Evolutionary conservation across 805 yeast species (phyloP), one percentile per base, ranked within the genome.

Genomic region (Saturnispora sekii): DNA sequence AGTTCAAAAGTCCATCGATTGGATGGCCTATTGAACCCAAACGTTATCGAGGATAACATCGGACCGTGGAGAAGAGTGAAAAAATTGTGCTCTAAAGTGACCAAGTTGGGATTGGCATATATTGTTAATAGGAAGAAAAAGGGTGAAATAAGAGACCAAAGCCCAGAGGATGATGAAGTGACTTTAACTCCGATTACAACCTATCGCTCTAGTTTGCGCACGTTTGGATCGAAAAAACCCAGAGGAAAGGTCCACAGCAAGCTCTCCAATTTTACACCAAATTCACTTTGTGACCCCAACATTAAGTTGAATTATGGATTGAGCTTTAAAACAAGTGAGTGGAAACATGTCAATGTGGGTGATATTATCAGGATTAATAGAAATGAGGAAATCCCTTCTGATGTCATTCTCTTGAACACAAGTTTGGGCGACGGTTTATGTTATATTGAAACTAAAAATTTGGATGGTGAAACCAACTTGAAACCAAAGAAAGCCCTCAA

Each of bases 311-410:
- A 63, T 6, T 63, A 61, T 31, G 52, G 54, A 4, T 68, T 68
- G n/a, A 53, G 53, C 32, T 61, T 61, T 34, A 48, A 48, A 18
- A 56, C 53, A 18, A 49, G 48, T 12, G 58, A 55, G 46, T 83
- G 93, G 93, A 82, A 82, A 60, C 76, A 74, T 53, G 74, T 84
- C 32, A 62, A 66, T 36, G 88, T 83, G 21, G 94, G 94, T 51
- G 89, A 84, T 53, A 67, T 84, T 40, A 71, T 84, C 21, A 68
- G 89, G 54, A 70, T 84, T 21, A 75, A 80, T 50, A 76, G 77
- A 51, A 79, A 84, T 56, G 93, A 84, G 57, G 90, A 83, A 64
- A 72, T 82, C 6, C 94, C 94, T 1, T 88, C 90, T 1, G 94
- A 84, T 62, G 60, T 79, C 11, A 67, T 82, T 39, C 60, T 83